Evolutionary conservation across 768 basidiomycete species (phyloP).

Genomic region (Suillus hirtellus): DNA sequence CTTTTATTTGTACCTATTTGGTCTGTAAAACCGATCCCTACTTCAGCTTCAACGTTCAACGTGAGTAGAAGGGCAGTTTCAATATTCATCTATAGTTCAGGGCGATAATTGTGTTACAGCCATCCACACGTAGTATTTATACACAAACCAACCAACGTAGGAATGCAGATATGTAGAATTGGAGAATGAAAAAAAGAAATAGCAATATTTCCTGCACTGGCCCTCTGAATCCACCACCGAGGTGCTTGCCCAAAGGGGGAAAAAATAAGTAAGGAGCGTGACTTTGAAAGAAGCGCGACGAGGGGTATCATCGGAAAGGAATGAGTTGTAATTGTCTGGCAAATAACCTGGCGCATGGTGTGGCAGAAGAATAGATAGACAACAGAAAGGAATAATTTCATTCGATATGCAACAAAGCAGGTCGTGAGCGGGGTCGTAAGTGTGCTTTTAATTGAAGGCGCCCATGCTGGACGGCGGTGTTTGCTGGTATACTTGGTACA

Average conservation of each 20-base stretch:
- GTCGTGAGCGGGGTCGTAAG: constrained; percentile 44
- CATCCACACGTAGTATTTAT: constrained; percentile 41
- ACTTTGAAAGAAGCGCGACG: constrained; percentile 16
- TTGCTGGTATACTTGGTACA: constrained; percentile 84
- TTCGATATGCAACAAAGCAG: constrained; percentile 33
- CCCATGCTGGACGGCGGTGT: constrained; percentile 74
- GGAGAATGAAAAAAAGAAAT: constrained; percentile 19
- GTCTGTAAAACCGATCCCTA: too few species aligned
- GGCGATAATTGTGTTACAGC: constrained; percentile 38
- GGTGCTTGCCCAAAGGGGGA: constrained; percentile 19
- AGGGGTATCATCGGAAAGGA: constrained; percentile 37
- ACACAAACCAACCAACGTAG: constrained; percentile 37
- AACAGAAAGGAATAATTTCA: constrained; percentile 34
- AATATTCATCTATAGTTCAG: constrained; percentile 32
- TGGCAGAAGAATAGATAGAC: constrained; percentile 33
- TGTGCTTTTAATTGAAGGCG: constrained; percentile 58
- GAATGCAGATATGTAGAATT: constrained; percentile 29
- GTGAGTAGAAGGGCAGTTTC: constrained; percentile 16
- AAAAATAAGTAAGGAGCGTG: constrained; percentile 22
- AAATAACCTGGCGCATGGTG: constrained; percentile 27
- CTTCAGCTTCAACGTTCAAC: too few species aligned
- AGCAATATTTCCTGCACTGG: constrained; percentile 34
- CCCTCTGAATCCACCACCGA: constrained; percentile 23
- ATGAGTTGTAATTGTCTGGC: constrained; percentile 24
- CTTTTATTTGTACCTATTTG: too few species aligned